A percentile compares a stretch with the other conserved stretches of the same genome.
Conservation (phyloP, 2,329 filamentous ascomycete species). For the Fusarium keratoplasticum region DNA sequence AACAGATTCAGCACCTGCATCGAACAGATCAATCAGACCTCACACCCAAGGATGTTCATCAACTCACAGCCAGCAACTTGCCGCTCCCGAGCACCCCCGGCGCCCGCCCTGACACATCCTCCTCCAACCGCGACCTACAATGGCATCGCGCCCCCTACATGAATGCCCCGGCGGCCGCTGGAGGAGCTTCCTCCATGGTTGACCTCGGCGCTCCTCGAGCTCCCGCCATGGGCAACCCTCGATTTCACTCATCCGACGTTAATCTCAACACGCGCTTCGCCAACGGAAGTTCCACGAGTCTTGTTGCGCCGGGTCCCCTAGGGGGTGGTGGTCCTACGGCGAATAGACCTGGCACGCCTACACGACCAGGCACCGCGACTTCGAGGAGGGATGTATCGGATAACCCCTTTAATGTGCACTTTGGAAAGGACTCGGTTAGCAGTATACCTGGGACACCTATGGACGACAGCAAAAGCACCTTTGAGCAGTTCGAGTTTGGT, state of each 20-base stretch:
- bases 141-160: conserved; percentile 50
- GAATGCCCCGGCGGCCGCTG: conserved; percentile 45
- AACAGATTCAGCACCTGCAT: conserved; percentile 26
- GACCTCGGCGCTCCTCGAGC: conserved; percentile 53
- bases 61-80: conserved; percentile 50
- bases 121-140: conserved; percentile 46
- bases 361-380: conserved; percentile 50
- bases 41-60: conserved; percentile 42
- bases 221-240: conserved; percentile 39
- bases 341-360: conserved; percentile 41
- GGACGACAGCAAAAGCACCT: conserved; percentile 49
- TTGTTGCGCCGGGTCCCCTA: conserved; percentile 49
- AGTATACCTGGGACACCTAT: conserved; percentile 42
- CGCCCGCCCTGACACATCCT: conserved; percentile 56
- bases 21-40: conserved; percentile 5
- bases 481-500: conserved; percentile 56
- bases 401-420: conserved; percentile 62
- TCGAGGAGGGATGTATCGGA: conserved; percentile 53
- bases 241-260: conserved; percentile 53
- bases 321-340: conserved; percentile 39
- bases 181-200: conserved; percentile 57
- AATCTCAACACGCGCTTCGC: conserved; percentile 53
- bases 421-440: conserved; percentile 47
- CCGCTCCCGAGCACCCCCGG: conserved; percentile 48
- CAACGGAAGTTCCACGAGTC: conserved; percentile 51